These are phyloP conservation scores for Cystobasidiaceae sp. DNA, from an alignment of 1,284 basidiomycete genomes.

Conservation along the genomic window DNA sequence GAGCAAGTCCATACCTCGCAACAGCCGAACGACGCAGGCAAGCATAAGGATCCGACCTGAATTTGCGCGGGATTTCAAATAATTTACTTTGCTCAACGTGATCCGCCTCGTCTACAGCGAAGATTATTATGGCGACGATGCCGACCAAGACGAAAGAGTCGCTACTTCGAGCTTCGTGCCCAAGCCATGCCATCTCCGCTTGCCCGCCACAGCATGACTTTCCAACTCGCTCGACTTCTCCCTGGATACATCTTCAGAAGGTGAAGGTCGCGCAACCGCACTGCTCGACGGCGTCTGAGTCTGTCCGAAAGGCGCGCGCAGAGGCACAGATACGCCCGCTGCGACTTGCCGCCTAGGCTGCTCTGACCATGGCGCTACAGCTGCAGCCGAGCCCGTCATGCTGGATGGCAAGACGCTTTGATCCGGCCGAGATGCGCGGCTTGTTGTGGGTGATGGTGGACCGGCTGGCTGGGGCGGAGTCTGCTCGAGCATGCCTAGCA, in stretches of 20 bases:
- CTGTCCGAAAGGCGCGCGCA: background rate
- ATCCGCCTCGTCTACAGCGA: background rate
- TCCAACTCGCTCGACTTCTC: background rate
- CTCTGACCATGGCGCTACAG: no score
- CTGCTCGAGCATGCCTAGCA: conserved; percentile 50
- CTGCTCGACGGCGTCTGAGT: background rate
- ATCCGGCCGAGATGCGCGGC: background rate
- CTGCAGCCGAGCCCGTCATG: background rate
- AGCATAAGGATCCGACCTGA: background rate
- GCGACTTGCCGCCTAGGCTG: background rate
- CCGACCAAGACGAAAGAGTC: background rate
- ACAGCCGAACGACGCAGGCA: background rate
- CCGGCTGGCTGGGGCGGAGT: background rate
- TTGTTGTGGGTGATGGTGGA: background rate
- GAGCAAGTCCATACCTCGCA: no score
- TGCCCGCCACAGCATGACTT: background rate
- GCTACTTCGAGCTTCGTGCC: conserved; percentile 17
- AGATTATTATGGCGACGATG: background rate
- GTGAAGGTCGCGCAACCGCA: background rate
- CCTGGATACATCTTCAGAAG: no score
- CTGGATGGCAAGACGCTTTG: background rate
- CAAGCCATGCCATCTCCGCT: conserved; percentile 27
- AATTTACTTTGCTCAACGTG: background rate
- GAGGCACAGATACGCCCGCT: background rate
- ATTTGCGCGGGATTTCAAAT: background rate